phyloP scores from a whole-genome alignment of 2,329 filamentous ascomycete genomes.

The Plenodomus tracheiphilus region DNA sequence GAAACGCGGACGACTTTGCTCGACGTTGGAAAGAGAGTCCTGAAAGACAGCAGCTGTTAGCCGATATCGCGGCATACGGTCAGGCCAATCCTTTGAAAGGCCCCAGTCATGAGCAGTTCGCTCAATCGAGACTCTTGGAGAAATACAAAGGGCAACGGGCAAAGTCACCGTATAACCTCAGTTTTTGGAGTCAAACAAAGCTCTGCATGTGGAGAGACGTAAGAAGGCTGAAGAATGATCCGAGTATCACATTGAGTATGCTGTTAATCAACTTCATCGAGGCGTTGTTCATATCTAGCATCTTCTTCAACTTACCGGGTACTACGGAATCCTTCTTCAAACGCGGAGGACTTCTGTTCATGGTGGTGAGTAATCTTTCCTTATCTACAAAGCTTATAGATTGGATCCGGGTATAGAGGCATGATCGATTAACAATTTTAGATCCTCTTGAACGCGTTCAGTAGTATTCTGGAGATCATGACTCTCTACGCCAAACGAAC shows the following conservation, averaged over 20 bases:
- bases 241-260: slow-evolving; percentile 63
- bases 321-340: slow-evolving; percentile 57
- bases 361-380: slow-evolving; percentile 47
- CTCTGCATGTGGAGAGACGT: neutral
- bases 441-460: slow-evolving; percentile 54
- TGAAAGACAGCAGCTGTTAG: slow-evolving; percentile 44
- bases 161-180: slow-evolving; percentile 59
- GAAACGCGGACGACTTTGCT: slow-evolving; percentile 42
- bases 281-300: neutral
- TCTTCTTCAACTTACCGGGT: slow-evolving; percentile 37
- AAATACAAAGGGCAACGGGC: slow-evolving; percentile 54
- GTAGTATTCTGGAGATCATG: slow-evolving; percentile 63
- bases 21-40: slow-evolving; percentile 56
- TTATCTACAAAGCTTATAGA: slow-evolving; percentile 49
- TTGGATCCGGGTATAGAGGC: neutral
- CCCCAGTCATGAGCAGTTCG: slow-evolving; percentile 39
- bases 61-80: slow-evolving; percentile 50
- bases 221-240: slow-evolving; percentile 21
- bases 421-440: neutral
- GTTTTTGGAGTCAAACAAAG: slow-evolving; percentile 9
- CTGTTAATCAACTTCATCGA: slow-evolving; percentile 65
- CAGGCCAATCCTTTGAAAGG: slow-evolving; percentile 51
- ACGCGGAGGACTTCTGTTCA: slow-evolving; percentile 51
- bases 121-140: slow-evolving; percentile 48
- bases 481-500: slow-evolving; percentile 64